A percentile compares a stretch with the other conserved stretches of the same genome.
Evolutionary conservation across 1,284 basidiomycete species (phyloP).

Genomic region (Coniferiporia sulphurascens): DNA sequence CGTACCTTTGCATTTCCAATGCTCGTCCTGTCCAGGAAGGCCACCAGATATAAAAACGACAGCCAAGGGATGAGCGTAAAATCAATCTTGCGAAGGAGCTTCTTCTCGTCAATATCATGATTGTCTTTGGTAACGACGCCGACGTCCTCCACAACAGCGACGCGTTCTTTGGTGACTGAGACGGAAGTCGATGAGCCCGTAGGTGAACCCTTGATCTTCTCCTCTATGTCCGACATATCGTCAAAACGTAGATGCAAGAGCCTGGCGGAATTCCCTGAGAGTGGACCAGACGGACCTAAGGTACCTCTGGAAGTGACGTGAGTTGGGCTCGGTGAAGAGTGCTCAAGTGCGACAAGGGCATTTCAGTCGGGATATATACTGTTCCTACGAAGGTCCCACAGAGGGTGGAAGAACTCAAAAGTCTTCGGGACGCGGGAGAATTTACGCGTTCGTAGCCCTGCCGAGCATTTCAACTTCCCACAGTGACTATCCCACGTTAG

Average conservation of each 20-base stretch:
- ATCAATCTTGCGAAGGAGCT: slow-evolving; percentile 63
- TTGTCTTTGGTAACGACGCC: not conserved
- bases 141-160: slow-evolving; percentile 19
- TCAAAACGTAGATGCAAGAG: not conserved
- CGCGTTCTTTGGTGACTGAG: slow-evolving; percentile 26
- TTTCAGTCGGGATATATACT: not conserved
- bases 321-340: not conserved
- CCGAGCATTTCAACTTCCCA: slow-evolving; percentile 3
- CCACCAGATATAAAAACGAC: slow-evolving; percentile 68
- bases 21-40: slow-evolving; percentile 73
- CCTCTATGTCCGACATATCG: not conserved
- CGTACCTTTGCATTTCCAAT: slow-evolving; percentile 74
- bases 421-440: too few relatives aligned
- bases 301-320: not conserved
- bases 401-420: not conserved
- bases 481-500: not conserved
- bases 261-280: too few relatives aligned
- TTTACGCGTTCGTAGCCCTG: not conserved
- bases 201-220: not conserved
- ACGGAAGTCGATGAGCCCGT: slow-evolving; percentile 13
- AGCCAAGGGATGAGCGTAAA: slow-evolving; percentile 61
- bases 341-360: not conserved
- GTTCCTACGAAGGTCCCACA: not conserved
- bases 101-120: slow-evolving; percentile 47
- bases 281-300: not conserved